These are phyloP conservation scores for Hypoxylon subgilvum DNA, from an alignment of 495 filamentous ascomycete genomes.

Conservation along the genomic window DNA sequence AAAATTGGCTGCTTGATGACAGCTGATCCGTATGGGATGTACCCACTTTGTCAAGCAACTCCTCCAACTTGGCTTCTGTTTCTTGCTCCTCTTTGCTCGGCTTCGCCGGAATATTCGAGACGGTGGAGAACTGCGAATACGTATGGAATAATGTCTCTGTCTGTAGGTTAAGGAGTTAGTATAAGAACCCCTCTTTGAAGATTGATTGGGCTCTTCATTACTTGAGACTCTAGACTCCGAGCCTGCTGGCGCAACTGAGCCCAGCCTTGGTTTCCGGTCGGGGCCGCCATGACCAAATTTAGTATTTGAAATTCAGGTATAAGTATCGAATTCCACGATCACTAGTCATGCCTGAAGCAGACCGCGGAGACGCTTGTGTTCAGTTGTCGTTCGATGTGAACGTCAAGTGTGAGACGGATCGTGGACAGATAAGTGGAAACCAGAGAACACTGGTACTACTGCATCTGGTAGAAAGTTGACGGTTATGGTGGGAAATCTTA, in stretches of 20 bases:
- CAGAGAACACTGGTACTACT: background rate
- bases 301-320: slow-evolving; percentile 1
- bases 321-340: background rate
- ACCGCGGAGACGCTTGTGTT: slow-evolving; percentile 6
- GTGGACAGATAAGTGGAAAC: background rate
- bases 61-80: slow-evolving; percentile 80
- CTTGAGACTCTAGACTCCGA: slow-evolving; percentile 88
- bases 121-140: slow-evolving; percentile 91
- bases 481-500: background rate
- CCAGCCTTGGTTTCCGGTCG: slow-evolving; percentile 82
- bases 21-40: background rate
- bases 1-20: background rate
- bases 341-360: slow-evolving; percentile 11
- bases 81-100: slow-evolving; percentile 83
- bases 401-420: slow-evolving; percentile 5
- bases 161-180: slow-evolving; percentile 52
- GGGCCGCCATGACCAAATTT: slow-evolving; percentile 64
- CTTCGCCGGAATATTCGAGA: slow-evolving; percentile 76
- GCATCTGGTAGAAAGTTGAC: background rate
- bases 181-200: background rate
- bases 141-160: slow-evolving; percentile 93
- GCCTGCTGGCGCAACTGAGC: slow-evolving; percentile 94
- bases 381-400: slow-evolving; percentile 6
- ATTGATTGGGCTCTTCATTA: slow-evolving; percentile 46
- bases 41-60: slow-evolving; percentile 76